Base-by-base conservation (phyloP, 495 filamentous ascomycete species). In the Penicillium crystallinum region DNA sequence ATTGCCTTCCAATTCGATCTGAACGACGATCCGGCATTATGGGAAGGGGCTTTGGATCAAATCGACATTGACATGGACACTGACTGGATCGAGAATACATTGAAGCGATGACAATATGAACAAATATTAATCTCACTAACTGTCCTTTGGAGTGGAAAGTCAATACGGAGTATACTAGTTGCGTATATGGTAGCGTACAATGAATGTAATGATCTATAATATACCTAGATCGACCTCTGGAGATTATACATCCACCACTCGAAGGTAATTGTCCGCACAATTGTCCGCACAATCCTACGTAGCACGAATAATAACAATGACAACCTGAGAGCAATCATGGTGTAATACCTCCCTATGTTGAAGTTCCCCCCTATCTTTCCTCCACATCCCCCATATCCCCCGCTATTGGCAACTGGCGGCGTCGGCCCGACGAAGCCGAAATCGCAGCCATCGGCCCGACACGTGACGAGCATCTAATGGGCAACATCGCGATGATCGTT, bases 11-110 rank as follows among this genome's bases (percentile, higher is more conserved):
- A 69, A 15, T 69, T 72, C 31, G 65, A 70, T 21, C 56, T 65
- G 36, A 66, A 69, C 43, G 67, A 72, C 33, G 69, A 72, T 31
- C 61, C 69, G 1, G 69, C 63, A 17, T 49, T 72, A 6, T 72
- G 69, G 69, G 69, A 72, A 38, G 65, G 64, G 23, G 69, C 68
- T 6, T 55, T 72, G 43, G 38, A 64, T 37, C 63, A 68, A 21
- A 72, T 72, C 19, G 62, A 72, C 31, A 72, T 72, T 49, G 67
- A 72, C 22, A 72, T 71, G 68, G 68, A 71, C 52, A 68, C 66
- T 0, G 66, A 71, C 38, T 71, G 66, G 68, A 71, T 72, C 57
- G 69, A 72, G 42, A 70, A 57, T 47, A 65, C 65, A 0, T 52
- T 72, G 31, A 57, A 60, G 30, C 57, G 61, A 46, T 68, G 56